Percentiles rank a stretch among this genome's conserved stretches.
These are phyloP conservation scores for Globisporangium lucens DNA, from an alignment of 352 stramenopile species.

Conservation along the genomic window DNA sequence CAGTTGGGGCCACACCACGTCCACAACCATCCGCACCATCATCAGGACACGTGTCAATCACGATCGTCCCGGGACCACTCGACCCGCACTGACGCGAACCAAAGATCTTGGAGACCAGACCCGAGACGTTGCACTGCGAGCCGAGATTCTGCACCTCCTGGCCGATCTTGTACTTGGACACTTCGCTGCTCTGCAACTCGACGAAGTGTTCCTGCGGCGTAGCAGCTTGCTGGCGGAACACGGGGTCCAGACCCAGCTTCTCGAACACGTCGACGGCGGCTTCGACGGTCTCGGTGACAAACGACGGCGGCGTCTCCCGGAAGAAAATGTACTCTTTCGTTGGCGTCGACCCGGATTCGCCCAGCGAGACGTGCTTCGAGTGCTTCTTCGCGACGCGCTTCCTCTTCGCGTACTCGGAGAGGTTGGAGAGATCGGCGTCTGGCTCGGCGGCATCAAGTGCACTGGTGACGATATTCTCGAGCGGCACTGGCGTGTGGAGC, in stretches of 20 bases:
- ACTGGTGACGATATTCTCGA: slow-evolving; percentile 12
- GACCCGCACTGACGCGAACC: slow-evolving; percentile 67
- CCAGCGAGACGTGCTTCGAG: slow-evolving; percentile 57
- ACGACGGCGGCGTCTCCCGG: slow-evolving; percentile 71
- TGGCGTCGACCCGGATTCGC: slow-evolving; percentile 50
- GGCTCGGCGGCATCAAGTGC: background rate
- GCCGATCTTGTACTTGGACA: slow-evolving; percentile 70
- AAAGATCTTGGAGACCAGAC: slow-evolving; percentile 67
- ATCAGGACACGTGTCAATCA: slow-evolving; percentile 58
- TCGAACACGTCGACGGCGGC: slow-evolving; percentile 50
- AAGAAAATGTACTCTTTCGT: slow-evolving; percentile 87
- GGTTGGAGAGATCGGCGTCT: slow-evolving; percentile 14
- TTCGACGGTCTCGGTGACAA: slow-evolving; percentile 76
- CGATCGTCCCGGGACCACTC: slow-evolving; percentile 60
- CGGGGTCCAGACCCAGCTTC: slow-evolving; percentile 46
- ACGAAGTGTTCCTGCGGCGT: slow-evolving; percentile 48
- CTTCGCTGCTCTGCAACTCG: slow-evolving; percentile 77
- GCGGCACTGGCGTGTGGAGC: slow-evolving; percentile 9
- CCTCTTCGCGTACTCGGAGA: slow-evolving; percentile 52
- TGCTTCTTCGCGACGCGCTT: slow-evolving; percentile 44
- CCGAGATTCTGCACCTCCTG: slow-evolving; percentile 54
- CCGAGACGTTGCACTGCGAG: slow-evolving; percentile 47
- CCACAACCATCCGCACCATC: background rate
- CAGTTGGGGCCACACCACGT: background rate
- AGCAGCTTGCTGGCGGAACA: slow-evolving; percentile 30